Evolutionary conservation across 192 early-diverging fungal genomes (phyloP).

Genomic region (Rhizoclosmatium sp.): DNA sequence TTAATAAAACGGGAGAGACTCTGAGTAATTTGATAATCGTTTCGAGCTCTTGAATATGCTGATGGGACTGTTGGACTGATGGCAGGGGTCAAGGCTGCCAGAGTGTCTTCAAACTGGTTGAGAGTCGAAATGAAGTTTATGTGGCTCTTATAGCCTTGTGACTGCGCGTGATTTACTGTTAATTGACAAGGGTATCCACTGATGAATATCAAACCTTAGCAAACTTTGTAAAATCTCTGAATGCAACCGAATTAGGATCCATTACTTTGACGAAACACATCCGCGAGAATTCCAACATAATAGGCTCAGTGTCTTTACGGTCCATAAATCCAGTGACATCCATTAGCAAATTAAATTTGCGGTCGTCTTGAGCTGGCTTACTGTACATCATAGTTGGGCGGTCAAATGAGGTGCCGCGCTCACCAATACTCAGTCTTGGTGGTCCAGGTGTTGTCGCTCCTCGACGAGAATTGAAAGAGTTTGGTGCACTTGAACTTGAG

Average conservation of each 20-base stretch:
- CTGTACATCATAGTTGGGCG: not conserved
- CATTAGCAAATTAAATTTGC: slow-evolving; percentile 6
- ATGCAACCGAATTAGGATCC: not conserved
- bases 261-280: slow-evolving; percentile 15
- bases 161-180: not conserved
- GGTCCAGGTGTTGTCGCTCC: not conserved
- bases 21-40: slow-evolving; percentile 9
- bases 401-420: not conserved
- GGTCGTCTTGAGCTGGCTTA: not conserved
- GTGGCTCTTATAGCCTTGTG: not conserved
- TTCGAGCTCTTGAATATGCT: slow-evolving; percentile 5
- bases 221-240: slow-evolving; percentile 12
- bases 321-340: slow-evolving; percentile 23
- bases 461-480: not conserved
- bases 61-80: not conserved
- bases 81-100: slow-evolving; percentile 3
- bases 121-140: not conserved
- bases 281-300: not conserved
- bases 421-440: not conserved
- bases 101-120: not conserved
- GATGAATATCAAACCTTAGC: slow-evolving; percentile 5
- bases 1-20: slow-evolving; percentile 7
- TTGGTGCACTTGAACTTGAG: not conserved
- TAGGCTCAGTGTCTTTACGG: slow-evolving; percentile 9
- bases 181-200: not conserved